A percentile compares a stretch with the other conserved stretches of the same genome.
phyloP scores from a whole-genome alignment of 192 early-diverging fungal genomes.

The Rhizoclosmatium sp. region DNA sequence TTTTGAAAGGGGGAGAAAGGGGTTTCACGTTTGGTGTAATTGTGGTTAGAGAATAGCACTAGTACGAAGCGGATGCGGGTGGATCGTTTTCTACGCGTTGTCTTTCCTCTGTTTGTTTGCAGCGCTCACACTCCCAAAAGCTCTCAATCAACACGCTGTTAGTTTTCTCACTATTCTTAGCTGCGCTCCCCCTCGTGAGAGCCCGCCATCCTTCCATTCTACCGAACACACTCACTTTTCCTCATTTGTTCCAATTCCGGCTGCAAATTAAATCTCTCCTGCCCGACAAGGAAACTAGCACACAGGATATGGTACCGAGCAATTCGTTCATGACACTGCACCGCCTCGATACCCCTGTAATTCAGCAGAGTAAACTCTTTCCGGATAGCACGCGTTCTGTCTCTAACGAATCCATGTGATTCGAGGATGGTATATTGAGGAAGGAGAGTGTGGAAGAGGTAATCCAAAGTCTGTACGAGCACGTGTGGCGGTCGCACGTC shows the following conservation, averaged over 20 bases:
- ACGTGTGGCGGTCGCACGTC: conserved; percentile 85
- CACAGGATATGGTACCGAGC: conserved; percentile 88
- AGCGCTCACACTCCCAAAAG: too few relatives aligned
- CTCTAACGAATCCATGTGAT: conserved; percentile 84
- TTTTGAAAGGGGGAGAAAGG: conserved; percentile 33
- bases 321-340: conserved; percentile 79
- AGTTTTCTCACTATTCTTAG: too few relatives aligned
- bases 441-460: conserved; percentile 50
- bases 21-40: not conserved
- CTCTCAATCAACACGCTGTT: too few relatives aligned
- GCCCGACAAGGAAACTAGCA: conserved; percentile 74
- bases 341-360: conserved; percentile 70
- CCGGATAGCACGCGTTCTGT: conserved; percentile 83
- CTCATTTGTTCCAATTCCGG: conserved; percentile 89
- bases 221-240: conserved; percentile 67
- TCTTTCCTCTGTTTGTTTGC: too few relatives aligned
- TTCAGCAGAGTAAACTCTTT: conserved; percentile 91
- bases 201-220: too few relatives aligned
- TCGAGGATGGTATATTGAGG: conserved; percentile 61
- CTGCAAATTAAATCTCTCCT: conserved; percentile 73
- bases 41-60: too few relatives aligned
- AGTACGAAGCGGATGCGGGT: too few relatives aligned
- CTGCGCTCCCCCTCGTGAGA: too few relatives aligned
- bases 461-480: conserved; percentile 62
- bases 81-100: too few relatives aligned